Conservation (phyloP, 768 basidiomycete species). For the Lactarius deliciosus region DNA sequence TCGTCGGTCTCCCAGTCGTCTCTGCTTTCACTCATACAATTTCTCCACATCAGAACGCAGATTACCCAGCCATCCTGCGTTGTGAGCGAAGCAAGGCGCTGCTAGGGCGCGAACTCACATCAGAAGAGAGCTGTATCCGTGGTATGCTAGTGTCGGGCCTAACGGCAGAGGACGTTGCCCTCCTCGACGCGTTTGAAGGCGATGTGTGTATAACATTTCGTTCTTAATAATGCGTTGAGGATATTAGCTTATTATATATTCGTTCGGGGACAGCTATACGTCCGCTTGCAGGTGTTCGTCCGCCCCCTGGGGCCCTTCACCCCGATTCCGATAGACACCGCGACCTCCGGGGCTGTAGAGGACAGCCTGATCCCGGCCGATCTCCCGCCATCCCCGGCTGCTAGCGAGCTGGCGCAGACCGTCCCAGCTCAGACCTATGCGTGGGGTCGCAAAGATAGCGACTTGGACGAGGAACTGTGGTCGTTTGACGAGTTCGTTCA, state of each 20-base stretch:
- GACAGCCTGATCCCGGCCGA: conserved; percentile 40
- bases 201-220: conserved; percentile 46
- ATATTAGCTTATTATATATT: no score
- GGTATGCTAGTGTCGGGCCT: conserved; percentile 81
- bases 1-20: not conserved
- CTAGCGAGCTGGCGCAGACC: conserved; percentile 37
- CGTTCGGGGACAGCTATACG: conserved; percentile 62
- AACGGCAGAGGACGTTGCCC: conserved; percentile 57
- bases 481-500: conserved; percentile 74
- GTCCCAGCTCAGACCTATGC: conserved; percentile 70
- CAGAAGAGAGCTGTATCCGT: conserved; percentile 69
- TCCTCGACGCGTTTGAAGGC: conserved; percentile 83
- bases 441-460: conserved; percentile 46
- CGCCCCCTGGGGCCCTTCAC: conserved; percentile 51
- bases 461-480: conserved; percentile 67
- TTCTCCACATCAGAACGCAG: conserved; percentile 47
- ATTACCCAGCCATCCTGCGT: conserved; percentile 84
- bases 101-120: conserved; percentile 43
- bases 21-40: not conserved
- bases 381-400: conserved; percentile 44
- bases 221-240: not conserved
- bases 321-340: conserved; percentile 31
- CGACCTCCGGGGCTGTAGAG: conserved; percentile 29
- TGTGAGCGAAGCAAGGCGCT: conserved; percentile 45
- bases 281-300: conserved; percentile 51